These are phyloP conservation scores for Ascochyta viciae-villosae DNA, from an alignment of 2,329 filamentous ascomycete species.

Conservation along the genomic window DNA sequence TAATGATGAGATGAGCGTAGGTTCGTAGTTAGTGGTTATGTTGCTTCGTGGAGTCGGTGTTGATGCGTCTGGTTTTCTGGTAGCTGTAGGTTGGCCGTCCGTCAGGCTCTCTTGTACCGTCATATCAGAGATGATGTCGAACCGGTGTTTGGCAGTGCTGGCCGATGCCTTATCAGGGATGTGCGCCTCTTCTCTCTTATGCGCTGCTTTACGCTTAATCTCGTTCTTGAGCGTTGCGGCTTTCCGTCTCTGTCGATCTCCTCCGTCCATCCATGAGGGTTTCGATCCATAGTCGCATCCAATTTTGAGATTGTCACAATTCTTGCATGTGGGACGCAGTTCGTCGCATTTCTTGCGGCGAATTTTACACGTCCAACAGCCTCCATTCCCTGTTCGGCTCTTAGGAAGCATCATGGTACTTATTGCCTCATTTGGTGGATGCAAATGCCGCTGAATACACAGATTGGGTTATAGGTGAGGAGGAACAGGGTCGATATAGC, in stretches of 20 bases:
- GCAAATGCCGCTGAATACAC: not conserved
- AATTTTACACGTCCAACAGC: constrained; percentile 27
- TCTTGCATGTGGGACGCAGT: constrained; percentile 11
- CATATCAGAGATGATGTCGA: constrained; percentile 10
- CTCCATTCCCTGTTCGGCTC: constrained; percentile 4
- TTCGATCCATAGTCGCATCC: constrained; percentile 18
- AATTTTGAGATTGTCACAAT: constrained; percentile 19
- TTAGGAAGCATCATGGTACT: not conserved
- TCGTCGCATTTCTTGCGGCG: constrained; percentile 27
- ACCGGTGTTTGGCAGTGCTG: not conserved
- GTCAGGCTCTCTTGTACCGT: not conserved
- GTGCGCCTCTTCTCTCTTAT: constrained; percentile 17
- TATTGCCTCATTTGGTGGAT: not conserved
- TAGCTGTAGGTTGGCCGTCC: not conserved
- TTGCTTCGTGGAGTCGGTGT: not conserved
- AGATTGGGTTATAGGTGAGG: not conserved
- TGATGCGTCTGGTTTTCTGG: not conserved
- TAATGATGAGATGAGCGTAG: constrained; percentile 5
- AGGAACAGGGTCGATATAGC: not conserved
- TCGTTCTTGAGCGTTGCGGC: constrained; percentile 15
- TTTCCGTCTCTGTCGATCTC: constrained; percentile 14
- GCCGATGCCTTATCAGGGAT: not conserved
- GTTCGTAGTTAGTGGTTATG: not conserved
- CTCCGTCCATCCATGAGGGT: constrained; percentile 24
- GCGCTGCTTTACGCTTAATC: constrained; percentile 19